Base-by-base conservation (phyloP, 768 basidiomycete genomes). In the Podaxis sp. region DNA sequence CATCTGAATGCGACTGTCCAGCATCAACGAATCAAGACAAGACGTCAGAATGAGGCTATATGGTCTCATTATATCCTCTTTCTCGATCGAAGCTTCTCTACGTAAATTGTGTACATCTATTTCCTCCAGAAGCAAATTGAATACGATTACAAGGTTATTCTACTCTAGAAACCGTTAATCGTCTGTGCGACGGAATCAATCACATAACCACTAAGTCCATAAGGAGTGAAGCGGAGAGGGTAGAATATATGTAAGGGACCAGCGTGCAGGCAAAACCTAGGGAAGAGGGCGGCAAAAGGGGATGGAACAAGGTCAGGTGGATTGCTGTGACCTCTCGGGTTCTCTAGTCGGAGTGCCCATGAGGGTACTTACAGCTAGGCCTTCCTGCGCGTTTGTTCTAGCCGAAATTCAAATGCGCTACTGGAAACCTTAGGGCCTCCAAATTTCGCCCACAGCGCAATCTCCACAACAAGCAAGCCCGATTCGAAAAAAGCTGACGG, bases 101-200 rank as follows among this genome's bases (percentile, higher is more conserved):
- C 54, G 22, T 38, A 38, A 24, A 50, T 22, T 55, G 17, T 40
- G 38, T 27, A 24, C 37, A 11, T 55, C 37, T 22, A 17, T 49
- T 49, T 40, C 54, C 6, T 15, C 29, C 4, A 19, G n/a, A 47
- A 17, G 8, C 37, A 4, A 24, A 50, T 58, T 37, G 11, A 36
- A 33, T 49, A 58, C 24, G 22, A 58, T 49, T 58, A 57, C 24
- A 58, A 36, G n/a, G 9, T 49, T 29, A 2, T 49, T 58, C 46
- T 38, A 58, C 57, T 50, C 57, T 49, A 33, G 49, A 58, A 58
- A 37, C 22, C 33, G 43, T 33, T 49, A 49, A 58, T 3, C 57
- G 12, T 33, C 46, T 46, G 19, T 49, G 29, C 43, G 9, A 37
- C 43, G 49, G 9, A 17, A 58, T 50, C 57, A 22, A 50, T 47